A percentile compares a stretch with the other conserved stretches of the same genome.
phyloP scores from a whole-genome alignment of 352 stramenopile genomes.

The Globisporangium perplexum region DNA sequence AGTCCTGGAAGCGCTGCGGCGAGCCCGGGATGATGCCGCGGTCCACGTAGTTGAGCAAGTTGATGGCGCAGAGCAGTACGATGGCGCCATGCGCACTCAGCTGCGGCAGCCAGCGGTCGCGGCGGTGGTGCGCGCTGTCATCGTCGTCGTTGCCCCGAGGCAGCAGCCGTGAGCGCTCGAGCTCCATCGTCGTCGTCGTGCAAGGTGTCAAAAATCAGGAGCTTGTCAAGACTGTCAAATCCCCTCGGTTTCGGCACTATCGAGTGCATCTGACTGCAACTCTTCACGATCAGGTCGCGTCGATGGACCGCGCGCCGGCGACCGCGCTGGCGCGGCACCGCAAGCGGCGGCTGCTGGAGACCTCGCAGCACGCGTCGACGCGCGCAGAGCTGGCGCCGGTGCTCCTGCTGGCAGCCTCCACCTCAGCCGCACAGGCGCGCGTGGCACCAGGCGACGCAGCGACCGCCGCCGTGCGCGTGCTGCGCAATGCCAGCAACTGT shows the following conservation, averaged over 20 bases:
- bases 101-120: constrained; percentile 7
- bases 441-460: constrained; percentile 9
- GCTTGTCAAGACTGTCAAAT: no score
- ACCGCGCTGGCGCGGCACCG: constrained; percentile 50
- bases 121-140: no score
- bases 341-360: constrained; percentile 47
- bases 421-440: constrained; percentile 3
- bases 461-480: constrained; percentile 27
- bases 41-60: constrained; percentile 94
- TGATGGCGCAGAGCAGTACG: constrained; percentile 84
- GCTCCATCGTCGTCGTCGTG: no score
- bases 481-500: constrained; percentile 64
- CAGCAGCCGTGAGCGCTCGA: no score
- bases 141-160: no score
- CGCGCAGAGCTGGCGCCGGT: constrained; percentile 26
- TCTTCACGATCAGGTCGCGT: background rate
- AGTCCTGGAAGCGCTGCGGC: constrained; percentile 89
- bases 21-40: constrained; percentile 93
- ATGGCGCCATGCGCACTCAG: constrained; percentile 61
- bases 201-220: no score
- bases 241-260: no score
- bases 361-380: constrained; percentile 42
- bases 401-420: constrained; percentile 20
- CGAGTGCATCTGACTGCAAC: background rate
- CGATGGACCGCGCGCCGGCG: constrained; percentile 11